Percentiles rank a stretch among this genome's conserved stretches.
Evolutionary conservation across 2,329 filamentous ascomycete species (phyloP).

Genomic region (Incumbomyces delicatus): DNA sequence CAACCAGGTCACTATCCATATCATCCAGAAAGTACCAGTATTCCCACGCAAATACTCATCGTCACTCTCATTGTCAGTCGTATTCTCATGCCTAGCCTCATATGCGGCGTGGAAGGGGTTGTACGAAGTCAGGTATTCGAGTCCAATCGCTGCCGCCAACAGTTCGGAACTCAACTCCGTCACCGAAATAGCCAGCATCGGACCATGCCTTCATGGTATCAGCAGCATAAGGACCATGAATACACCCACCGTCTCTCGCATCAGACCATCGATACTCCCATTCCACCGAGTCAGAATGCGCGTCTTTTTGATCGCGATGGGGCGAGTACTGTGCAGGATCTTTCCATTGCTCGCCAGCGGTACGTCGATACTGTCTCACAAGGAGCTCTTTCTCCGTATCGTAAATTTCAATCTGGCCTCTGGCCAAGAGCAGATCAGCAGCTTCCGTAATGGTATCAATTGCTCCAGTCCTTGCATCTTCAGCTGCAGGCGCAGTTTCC

Average conservation of each 20-base stretch:
- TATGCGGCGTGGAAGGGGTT: constrained; percentile 19
- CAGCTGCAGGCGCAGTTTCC: constrained; percentile 55
- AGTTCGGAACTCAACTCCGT: constrained; percentile 70
- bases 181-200: constrained; percentile 83
- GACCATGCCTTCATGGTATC: constrained; percentile 84
- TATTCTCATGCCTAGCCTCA: not conserved
- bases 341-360: constrained; percentile 80
- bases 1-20: constrained; percentile 5
- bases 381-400: constrained; percentile 77
- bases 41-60: not conserved
- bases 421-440: constrained; percentile 72
- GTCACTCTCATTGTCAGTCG: not conserved
- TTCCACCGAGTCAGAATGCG: constrained; percentile 32
- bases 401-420: constrained; percentile 84
- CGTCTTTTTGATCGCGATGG: constrained; percentile 25
- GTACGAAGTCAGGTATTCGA: constrained; percentile 42
- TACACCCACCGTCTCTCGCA: constrained; percentile 65
- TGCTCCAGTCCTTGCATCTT: constrained; percentile 57
- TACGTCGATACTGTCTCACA: constrained; percentile 69
- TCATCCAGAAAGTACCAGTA: not conserved
- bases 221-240: constrained; percentile 80
- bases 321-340: constrained; percentile 33
- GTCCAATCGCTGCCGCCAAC: constrained; percentile 49
- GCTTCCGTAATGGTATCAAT: constrained; percentile 81
- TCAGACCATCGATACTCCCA: constrained; percentile 96